Base-by-base conservation (phyloP, 2,329 filamentous ascomycete species). In the Trichoderma lentiforme region DNA sequence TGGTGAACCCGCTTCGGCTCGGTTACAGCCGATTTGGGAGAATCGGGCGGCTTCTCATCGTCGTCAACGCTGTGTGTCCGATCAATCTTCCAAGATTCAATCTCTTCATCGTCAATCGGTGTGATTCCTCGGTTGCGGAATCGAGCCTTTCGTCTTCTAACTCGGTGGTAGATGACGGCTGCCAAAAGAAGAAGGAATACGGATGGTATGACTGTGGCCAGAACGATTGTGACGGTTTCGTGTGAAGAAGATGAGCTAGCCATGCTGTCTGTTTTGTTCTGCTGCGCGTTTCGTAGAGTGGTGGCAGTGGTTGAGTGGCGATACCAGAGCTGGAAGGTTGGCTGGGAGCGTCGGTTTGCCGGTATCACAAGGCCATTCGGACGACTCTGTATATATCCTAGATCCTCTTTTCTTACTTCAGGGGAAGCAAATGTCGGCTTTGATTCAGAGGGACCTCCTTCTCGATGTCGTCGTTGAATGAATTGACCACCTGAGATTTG, bases 91-190 rank as follows among this genome's bases (percentile, higher is more conserved):
- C 89, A 91, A 4, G 87, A 89, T 75, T 88, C 87, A 72, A 91
- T 91, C 78, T 91, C 89, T 73, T 90, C 88, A 75, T 91, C 89
- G 73, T 87, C 85, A 72, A 91, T 90, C 14, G 89, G 89, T 0
- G 88, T 88, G 58, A 88, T 87, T 62, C 87, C 88, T 65, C 89
- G 82, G 65, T 84, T 83, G 74, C 87, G 83, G 70, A 89, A 82
- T 26, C 66, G 82, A 30, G 79, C 76, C 60, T 78, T 82, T 56
- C 82, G 83, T 56, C 83, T 80, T 53, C 79, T 81, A 18, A 82
- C 79, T 65, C 82, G 80, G 73, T 81, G 84, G 43, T 83, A 75
- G 60, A 85, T 77, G 3, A 83, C 74, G 21, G 77, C 76, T 4
- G 80, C 79, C 24, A 81, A 71, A 39, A 73, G 67, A 70, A 81